Conservation (phyloP, 129 eudicot genomes). For the Chrysanthemum lavandulifolium region DNA sequence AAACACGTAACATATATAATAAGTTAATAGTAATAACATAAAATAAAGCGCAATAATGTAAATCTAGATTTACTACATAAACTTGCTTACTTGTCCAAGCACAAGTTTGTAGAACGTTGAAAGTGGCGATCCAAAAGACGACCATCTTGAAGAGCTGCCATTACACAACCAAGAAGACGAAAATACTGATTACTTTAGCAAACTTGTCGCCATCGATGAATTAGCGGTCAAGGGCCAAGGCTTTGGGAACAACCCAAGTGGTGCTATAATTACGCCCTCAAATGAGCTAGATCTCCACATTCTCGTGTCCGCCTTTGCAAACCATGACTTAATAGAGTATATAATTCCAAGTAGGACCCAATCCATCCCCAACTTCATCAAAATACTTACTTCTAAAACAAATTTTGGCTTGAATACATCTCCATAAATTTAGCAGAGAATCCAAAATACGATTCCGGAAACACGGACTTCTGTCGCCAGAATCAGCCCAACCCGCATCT, state of each 20-base stretch:
- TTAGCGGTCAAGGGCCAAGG: slow-evolving; percentile 63
- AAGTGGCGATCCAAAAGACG: slow-evolving; percentile 77
- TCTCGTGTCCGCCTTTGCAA: slow-evolving; percentile 57
- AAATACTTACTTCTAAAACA: slow-evolving; percentile 90
- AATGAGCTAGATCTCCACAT: slow-evolving; percentile 69
- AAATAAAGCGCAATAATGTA: not conserved
- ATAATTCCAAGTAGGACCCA: slow-evolving; percentile 97
- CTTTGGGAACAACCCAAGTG: slow-evolving; percentile 85
- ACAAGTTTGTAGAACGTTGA: slow-evolving; percentile 80
- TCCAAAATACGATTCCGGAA: slow-evolving; percentile 69
- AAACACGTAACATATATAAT: slow-evolving; percentile 1
- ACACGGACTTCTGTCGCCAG: slow-evolving; percentile 86
- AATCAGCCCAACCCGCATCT: slow-evolving; percentile 65
- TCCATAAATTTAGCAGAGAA: slow-evolving; percentile 94
- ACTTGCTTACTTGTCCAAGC: slow-evolving; percentile 68
- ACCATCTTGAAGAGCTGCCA: slow-evolving; percentile 99
- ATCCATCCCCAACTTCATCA: slow-evolving; percentile 86
- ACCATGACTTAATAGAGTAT: slow-evolving; percentile 83
- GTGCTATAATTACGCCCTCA: slow-evolving; percentile 44
- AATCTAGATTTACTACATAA: not conserved
- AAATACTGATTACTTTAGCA: slow-evolving; percentile 55
- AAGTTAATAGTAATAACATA: not conserved
- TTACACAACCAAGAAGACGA: slow-evolving; percentile 79
- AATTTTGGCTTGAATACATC: slow-evolving; percentile 90
- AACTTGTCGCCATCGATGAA: slow-evolving; percentile 51